These are phyloP conservation scores for Evernia prunastri DNA, from an alignment of 495 filamentous ascomycete species.

Conservation along the genomic window DNA sequence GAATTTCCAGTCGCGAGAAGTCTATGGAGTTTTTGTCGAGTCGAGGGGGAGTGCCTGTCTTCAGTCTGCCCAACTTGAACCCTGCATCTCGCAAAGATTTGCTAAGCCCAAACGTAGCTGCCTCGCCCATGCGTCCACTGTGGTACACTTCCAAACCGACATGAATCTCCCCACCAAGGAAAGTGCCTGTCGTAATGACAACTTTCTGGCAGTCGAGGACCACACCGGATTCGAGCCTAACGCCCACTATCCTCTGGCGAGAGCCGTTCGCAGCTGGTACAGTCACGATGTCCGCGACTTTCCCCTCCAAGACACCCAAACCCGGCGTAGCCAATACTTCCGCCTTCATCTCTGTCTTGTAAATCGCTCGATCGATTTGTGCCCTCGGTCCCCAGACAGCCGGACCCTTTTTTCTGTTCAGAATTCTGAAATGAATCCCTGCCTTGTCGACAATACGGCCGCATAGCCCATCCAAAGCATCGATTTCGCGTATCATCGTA, in stretches of 20 bases:
- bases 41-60: constrained; percentile 91
- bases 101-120: constrained; percentile 87
- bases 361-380: constrained; percentile 89
- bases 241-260: constrained; percentile 68
- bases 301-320: constrained; percentile 73
- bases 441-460: constrained; percentile 90
- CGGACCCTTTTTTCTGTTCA: constrained; percentile 85
- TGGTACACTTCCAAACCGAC: constrained; percentile 81
- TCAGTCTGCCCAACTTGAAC: constrained; percentile 83
- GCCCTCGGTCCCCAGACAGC: constrained; percentile 96
- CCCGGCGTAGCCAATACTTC: constrained; percentile 73
- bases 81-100: constrained; percentile 85
- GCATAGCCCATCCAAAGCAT: constrained; percentile 87
- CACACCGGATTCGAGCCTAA: constrained; percentile 84
- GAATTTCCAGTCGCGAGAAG: constrained; percentile 61
- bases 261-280: constrained; percentile 43
- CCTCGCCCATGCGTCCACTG: constrained; percentile 88
- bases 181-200: constrained; percentile 93
- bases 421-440: constrained; percentile 79
- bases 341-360: constrained; percentile 85
- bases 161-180: constrained; percentile 93
- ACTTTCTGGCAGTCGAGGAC: constrained; percentile 73
- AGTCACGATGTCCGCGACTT: constrained; percentile 82
- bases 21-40: constrained; percentile 79
- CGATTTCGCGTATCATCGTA: constrained; percentile 90